phyloP scores from a whole-genome alignment of 495 filamentous ascomycete species.

The Aspergillus diversus region DNA sequence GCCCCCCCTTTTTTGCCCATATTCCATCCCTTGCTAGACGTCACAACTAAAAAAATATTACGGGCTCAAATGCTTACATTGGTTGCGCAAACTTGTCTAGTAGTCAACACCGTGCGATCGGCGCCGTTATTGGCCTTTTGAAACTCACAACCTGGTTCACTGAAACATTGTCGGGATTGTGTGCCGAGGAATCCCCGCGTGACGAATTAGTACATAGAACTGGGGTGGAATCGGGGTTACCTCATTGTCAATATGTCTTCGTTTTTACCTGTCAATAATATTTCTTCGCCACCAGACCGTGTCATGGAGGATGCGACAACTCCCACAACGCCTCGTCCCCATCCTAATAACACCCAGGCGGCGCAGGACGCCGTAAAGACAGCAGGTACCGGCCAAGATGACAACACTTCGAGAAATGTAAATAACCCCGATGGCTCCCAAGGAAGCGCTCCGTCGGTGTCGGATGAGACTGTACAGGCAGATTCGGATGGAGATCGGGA shows the following conservation, averaged over 20 bases:
- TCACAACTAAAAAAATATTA: constrained; percentile 14
- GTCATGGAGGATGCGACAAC: constrained; percentile 59
- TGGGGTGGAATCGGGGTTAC: constrained; percentile 25
- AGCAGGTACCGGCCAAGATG: constrained; percentile 28
- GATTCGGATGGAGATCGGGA: constrained; percentile 75
- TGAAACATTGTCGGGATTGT: constrained; percentile 17
- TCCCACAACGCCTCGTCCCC: constrained; percentile 66
- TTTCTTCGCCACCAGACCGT: constrained; percentile 58
- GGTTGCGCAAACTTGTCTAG: constrained; percentile 28
- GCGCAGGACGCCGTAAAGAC: constrained; percentile 37
- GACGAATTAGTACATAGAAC: constrained; percentile 26
- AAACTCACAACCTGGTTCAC: constrained; percentile 14
- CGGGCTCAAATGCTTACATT: constrained; percentile 29
- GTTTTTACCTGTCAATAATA: constrained; percentile 79
- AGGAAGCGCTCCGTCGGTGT: constrained; percentile 46
- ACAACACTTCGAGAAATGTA: constrained; percentile 38
- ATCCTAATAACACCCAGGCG: constrained; percentile 41
- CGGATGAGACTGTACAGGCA: constrained; percentile 74
- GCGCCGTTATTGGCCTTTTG: constrained; percentile 21
- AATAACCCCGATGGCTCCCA: constrained; percentile 35
- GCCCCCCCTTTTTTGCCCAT: constrained; percentile 9
- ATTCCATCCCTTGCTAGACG: constrained; percentile 18
- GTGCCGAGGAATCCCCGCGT: constrained; percentile 22
- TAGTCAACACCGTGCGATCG: constrained; percentile 27
- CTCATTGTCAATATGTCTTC: constrained; percentile 52